Percentiles rank a stretch among this genome's conserved stretches.
Evolutionary conservation across 257 asterid species (phyloP).

Genomic region (Solanum lignicaule): DNA sequence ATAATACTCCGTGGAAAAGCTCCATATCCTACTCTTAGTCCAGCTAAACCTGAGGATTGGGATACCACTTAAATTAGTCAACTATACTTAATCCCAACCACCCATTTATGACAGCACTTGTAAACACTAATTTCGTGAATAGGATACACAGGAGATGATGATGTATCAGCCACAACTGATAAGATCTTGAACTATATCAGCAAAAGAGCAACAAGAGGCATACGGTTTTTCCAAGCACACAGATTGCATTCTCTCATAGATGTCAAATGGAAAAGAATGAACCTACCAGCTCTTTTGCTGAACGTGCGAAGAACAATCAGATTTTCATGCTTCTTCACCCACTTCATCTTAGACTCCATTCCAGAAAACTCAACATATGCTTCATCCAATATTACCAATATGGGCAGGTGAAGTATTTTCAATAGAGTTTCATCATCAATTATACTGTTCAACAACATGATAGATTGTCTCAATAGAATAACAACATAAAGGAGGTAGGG

Average conservation of each 20-base stretch:
- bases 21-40: conserved; percentile 92
- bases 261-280: not conserved
- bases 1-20: conserved; percentile 90
- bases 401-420: conserved; percentile 62
- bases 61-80: not conserved
- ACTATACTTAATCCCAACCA: not conserved
- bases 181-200: not conserved
- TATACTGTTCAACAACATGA: conserved; percentile 43
- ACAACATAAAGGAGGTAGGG: not conserved
- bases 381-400: conserved; percentile 90
- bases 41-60: conserved; percentile 68
- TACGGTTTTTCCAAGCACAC: not conserved
- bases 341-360: conserved; percentile 74
- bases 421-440: conserved; percentile 61
- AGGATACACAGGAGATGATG: not conserved
- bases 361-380: conserved; percentile 96
- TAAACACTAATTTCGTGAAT: not conserved
- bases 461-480: not conserved
- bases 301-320: conserved; percentile 92
- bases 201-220: not conserved
- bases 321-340: conserved; percentile 97
- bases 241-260: not conserved
- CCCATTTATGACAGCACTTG: not conserved
- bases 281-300: conserved; percentile 94
- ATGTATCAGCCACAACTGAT: not conserved